Evolutionary conservation across 176 grass and related monocot genomes (phyloP), one percentile per base, ranked within the genome.

Genomic region (Triticum turgidum): DNA sequence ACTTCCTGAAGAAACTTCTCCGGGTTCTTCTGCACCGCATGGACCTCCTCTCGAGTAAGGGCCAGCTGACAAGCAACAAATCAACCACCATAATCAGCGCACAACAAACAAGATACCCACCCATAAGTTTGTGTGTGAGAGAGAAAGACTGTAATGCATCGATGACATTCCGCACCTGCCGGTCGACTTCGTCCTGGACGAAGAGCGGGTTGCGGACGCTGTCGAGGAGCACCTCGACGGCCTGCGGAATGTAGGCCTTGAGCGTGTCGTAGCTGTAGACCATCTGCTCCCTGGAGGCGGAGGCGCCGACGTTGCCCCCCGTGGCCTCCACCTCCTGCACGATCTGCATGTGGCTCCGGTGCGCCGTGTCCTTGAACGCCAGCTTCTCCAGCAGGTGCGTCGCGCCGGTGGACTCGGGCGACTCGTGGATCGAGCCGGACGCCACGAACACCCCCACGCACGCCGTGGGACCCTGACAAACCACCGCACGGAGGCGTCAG

Each of bases 361-460:
- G 85, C 79, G 83, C 88, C 44, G 96, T 98, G 79, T 85, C 94
- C 86, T 98, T 98, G 83, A 96, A 98, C 22, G 92, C 87, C 86
- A 98, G 70, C 80, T 84, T 89, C 83, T 96, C 93, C 11, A 98
- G 85, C 45, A 98, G 41, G 83, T 94, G 82, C 3, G 93, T 86
- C 8, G 88, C 89, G 64, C 96, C 88, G 41, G 65, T 58, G 38
- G 84, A 83, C 72, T 89, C 84, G 18, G 27, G 14, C 0, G 88
- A 89, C 80, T 98, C 96, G 24, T 98, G 87, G 32, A 98, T 80
- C 6, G 96, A 98, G 66, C 96, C 96, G 33, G 90, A 98, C 61
- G 94, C 73, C 1, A 98, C 88, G 64, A 84, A 96, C 68, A 98
- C 58, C 62, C 92, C 93, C 25, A 98, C 44, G 78, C 92, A 96